These are phyloP conservation scores for Gentiana dahurica DNA, from an alignment of 257 asterid species.

Conservation along the genomic window DNA sequence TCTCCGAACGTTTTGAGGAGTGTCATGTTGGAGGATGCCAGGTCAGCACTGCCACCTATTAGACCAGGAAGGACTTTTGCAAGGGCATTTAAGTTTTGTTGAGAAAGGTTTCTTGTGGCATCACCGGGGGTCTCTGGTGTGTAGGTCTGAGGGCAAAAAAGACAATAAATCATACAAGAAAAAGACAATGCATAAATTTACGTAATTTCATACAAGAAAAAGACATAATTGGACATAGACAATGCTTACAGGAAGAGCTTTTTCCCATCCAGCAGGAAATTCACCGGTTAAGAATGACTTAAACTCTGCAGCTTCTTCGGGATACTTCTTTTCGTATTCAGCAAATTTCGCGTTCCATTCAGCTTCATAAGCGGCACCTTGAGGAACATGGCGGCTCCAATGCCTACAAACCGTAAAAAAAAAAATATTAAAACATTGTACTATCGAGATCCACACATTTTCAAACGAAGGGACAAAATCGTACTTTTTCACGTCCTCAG, in stretches of 20 bases:
- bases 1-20: constrained; percentile 66
- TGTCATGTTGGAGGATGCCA: constrained; percentile 84
- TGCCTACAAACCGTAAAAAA: constrained; percentile 40
- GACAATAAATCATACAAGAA: not conserved
- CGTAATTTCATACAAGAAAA: not conserved
- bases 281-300: constrained; percentile 45
- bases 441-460: constrained; percentile 5
- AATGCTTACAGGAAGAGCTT: constrained; percentile 67
- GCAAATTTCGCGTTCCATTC: constrained; percentile 90
- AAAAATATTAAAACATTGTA: constrained; percentile 12
- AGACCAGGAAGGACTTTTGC: constrained; percentile 79
- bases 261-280: constrained; percentile 67
- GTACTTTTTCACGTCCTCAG: constrained; percentile 92
- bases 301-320: constrained; percentile 60
- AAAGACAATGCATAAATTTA: not conserved
- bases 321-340: constrained; percentile 75
- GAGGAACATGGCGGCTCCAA: constrained; percentile 74
- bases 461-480: constrained; percentile 6
- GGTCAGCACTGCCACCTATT: constrained; percentile 89
- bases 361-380: constrained; percentile 79
- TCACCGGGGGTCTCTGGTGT: constrained; percentile 60
- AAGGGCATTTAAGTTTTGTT: constrained; percentile 53
- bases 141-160: constrained; percentile 34
- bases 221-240: too few species aligned
- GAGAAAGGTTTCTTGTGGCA: constrained; percentile 65